Conservation (phyloP, 2,329 filamentous ascomycete species). For the Plenodomus tracheiphilus region DNA sequence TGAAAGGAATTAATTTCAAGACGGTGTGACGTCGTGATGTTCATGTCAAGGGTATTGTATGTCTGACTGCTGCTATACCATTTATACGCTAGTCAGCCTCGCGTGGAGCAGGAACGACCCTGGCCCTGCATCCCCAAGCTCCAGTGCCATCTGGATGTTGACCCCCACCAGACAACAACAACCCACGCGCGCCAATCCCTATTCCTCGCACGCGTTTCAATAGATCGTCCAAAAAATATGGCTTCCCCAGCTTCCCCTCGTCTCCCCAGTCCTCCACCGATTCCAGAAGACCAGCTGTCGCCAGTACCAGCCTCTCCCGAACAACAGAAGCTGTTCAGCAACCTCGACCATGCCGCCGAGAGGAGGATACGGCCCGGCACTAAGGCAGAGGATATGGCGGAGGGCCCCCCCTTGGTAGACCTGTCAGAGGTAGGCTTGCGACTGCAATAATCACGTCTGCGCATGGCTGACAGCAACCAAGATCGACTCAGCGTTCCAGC, state of each 20-base stretch:
- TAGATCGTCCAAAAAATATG: slow-evolving; percentile 15
- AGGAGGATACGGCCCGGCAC: slow-evolving; percentile 91
- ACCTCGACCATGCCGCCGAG: slow-evolving; percentile 73
- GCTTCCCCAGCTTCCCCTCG: slow-evolving; percentile 68
- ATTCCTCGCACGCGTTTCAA: background rate
- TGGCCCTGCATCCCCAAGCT: slow-evolving; percentile 24
- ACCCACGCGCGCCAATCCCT: background rate
- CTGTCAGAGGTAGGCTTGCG: slow-evolving; percentile 71
- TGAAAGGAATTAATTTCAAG: background rate
- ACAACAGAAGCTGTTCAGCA: slow-evolving; percentile 57
- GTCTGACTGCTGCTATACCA: background rate
- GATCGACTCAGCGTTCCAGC: slow-evolving; percentile 96
- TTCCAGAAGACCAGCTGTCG: slow-evolving; percentile 92
- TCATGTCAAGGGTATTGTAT: background rate
- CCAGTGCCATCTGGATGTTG: background rate
- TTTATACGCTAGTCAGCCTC: slow-evolving; percentile 4
- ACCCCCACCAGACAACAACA: slow-evolving; percentile 14
- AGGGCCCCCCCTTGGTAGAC: slow-evolving; percentile 85
- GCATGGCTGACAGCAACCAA: slow-evolving; percentile 46
- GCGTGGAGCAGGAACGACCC: slow-evolving; percentile 3
- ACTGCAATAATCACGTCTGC: background rate
- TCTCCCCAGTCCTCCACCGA: slow-evolving; percentile 90
- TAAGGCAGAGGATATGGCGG: slow-evolving; percentile 88
- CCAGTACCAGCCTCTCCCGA: slow-evolving; percentile 66
- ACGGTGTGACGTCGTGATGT: background rate